Evolutionary conservation across 805 yeast species (phyloP).

Genomic region (Candida morakotiae): DNA sequence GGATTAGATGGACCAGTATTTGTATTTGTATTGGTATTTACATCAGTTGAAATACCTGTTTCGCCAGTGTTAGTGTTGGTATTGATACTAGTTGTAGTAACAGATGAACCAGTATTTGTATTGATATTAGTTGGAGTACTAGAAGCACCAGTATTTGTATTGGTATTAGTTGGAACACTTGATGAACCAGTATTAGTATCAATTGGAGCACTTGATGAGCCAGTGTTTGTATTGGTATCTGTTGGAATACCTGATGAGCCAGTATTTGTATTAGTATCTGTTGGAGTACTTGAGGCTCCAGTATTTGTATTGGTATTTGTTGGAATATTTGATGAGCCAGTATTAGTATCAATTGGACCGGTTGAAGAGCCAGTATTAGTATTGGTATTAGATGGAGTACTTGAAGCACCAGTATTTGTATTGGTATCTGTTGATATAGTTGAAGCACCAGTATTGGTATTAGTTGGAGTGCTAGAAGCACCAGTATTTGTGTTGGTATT

Average conservation of each 20-base stretch:
- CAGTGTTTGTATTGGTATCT: no score
- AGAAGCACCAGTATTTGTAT: not conserved
- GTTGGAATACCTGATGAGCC: no score
- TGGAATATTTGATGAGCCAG: not conserved
- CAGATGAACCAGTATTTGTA: not conserved
- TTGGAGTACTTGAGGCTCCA: not conserved
- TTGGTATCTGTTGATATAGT: not conserved
- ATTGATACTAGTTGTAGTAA: not conserved
- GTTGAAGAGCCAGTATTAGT: not conserved
- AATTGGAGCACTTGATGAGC: no score
- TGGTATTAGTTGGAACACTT: not conserved
- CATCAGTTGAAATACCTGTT: not conserved
- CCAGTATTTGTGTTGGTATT: not conserved
- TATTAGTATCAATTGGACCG: not conserved
- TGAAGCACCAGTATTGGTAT: not conserved
- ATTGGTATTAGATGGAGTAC: not conserved
- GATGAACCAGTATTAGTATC: no score
- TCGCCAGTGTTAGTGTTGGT: not conserved
- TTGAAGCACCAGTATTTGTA: not conserved
- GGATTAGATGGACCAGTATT: not conserved
- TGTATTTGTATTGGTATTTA: no score
- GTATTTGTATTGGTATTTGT: not conserved
- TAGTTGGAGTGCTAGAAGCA: not conserved
- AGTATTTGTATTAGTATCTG: not conserved
- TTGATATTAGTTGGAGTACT: not conserved